Evolutionary conservation across 176 grass and related monocot genomes (phyloP).

Genomic region (Themeda triandra): DNA sequence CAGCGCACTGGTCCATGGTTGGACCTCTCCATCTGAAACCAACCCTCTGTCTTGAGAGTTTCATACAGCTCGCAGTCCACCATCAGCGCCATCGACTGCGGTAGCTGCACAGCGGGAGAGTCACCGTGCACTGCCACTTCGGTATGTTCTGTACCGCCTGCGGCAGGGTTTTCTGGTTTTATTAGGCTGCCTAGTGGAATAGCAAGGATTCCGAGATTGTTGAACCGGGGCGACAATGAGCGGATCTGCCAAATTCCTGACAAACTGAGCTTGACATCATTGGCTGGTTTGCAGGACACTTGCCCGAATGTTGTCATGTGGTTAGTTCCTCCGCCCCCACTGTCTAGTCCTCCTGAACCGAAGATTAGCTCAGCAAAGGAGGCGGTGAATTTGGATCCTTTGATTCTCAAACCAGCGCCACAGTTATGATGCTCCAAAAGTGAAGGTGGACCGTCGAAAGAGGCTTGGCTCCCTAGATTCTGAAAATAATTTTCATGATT

Average conservation of each 20-base stretch:
- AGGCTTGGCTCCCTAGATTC: constrained; percentile 27
- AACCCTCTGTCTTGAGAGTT: constrained; percentile 51
- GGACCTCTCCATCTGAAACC: constrained; percentile 64
- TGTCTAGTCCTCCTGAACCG: constrained; percentile 8
- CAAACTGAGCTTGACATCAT: constrained; percentile 60
- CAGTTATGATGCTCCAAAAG: constrained; percentile 47
- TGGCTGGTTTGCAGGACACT: constrained; percentile 32
- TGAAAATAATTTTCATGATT: constrained; percentile 30
- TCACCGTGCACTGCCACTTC: not conserved
- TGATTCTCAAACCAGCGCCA: constrained; percentile 52
- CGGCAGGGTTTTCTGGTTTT: not conserved
- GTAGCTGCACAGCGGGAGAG: too few relatives aligned
- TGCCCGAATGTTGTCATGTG: constrained; percentile 53
- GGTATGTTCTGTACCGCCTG: not conserved
- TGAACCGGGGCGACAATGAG: constrained; percentile 23
- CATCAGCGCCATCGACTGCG: not conserved
- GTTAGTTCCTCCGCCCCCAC: not conserved
- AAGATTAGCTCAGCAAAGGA: constrained; percentile 59
- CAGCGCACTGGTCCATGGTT: constrained; percentile 28
- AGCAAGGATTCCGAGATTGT: constrained; percentile 28
- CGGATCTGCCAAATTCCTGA: constrained; percentile 60
- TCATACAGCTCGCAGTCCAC: constrained; percentile 61
- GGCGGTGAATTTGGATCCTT: constrained; percentile 40
- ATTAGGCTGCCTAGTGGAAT: constrained; percentile 44
- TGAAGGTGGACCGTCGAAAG: constrained; percentile 43